Base-by-base conservation (phyloP, 352 stramenopile genomes). In the Globisporangium ultimum region DNA sequence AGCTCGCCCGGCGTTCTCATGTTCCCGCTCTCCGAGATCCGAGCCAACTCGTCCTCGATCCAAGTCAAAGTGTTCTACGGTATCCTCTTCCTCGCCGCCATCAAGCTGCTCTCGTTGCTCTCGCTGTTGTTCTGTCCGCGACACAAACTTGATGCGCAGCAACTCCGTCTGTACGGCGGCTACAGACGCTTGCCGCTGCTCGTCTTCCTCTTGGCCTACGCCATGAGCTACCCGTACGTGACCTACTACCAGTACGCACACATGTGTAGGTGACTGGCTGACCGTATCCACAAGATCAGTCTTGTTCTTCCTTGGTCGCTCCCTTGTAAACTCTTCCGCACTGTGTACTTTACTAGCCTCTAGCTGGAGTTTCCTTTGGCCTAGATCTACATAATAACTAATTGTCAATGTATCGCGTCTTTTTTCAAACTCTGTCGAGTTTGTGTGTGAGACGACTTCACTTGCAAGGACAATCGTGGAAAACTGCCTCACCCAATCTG, bases 71-170 rank as follows among this genome's bases (percentile, higher is more conserved):
- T 66, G 40, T 67, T 75, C 49, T 54, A 56, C 17, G 67, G 60
- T 13, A 36, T 71, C 13, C 12, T 71, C 9, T 54, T 56, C 8
- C 43, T 65, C 48, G 60, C 52, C 10, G 3, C 38, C 2, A 24
- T 65, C 40, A 58, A 67, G 43, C 53, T 79, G 20, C 47, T 76
- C 13, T 58, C 59, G 4, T 12, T 76, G 6, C 10, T 60, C 0
- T 64, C 64, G 17, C 55, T 80, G 17, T 67, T 32, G 48, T 71
- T 57, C 36, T 42, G 77, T 40, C 74, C 74, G 9, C 61, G 58
- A 5, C 71, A 84, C 50, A 80, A 79, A 55, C 69, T 77, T 0
- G 69, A 78, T 45, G 71, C 71, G 4, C 74, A 84, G 64, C 74
- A 80, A 60, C 57, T 72, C 6, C 74, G 74, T 18, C 55, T 77